Conservation (phyloP, 2,329 filamentous ascomycete species). For the Rhinocladiella mackenziei region DNA sequence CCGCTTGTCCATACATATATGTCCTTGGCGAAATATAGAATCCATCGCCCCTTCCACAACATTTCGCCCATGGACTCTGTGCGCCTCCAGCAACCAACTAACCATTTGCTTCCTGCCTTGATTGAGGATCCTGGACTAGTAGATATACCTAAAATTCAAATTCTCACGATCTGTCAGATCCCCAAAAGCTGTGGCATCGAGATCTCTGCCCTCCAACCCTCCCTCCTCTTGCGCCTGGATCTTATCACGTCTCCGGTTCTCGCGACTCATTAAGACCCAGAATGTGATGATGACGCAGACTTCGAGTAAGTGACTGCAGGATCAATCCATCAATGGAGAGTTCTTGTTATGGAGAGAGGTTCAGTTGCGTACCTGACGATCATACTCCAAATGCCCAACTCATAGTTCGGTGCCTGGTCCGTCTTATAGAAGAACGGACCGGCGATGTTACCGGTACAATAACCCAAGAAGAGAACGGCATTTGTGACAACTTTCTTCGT, state of each 20-base stretch:
- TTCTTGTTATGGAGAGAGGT: background rate
- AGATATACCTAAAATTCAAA: constrained; percentile 37
- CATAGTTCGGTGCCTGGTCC: constrained; percentile 50
- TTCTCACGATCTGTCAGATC: constrained; percentile 55
- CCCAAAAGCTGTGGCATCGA: constrained; percentile 48
- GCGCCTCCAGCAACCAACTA: no score
- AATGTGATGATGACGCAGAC: constrained; percentile 45
- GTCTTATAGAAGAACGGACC: constrained; percentile 61
- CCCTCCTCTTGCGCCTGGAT: constrained; percentile 41
- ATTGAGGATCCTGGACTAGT: no score
- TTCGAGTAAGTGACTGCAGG: constrained; percentile 46
- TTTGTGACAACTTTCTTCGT: constrained; percentile 64
- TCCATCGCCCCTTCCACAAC: no score
- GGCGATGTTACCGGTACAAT: constrained; percentile 58
- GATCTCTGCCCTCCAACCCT: constrained; percentile 17
- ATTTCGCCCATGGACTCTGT: no score
- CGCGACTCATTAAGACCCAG: constrained; percentile 46
- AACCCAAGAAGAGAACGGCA: constrained; percentile 57
- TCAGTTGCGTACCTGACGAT: constrained; percentile 41
- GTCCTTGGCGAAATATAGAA: no score
- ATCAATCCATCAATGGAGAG: background rate
- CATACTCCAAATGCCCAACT: constrained; percentile 55
- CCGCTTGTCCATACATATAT: no score
- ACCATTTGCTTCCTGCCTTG: no score
- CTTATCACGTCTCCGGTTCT: constrained; percentile 49